Evolutionary conservation across 495 filamentous ascomycete species (phyloP).

Genomic region (Bacidia gigantensis): DNA sequence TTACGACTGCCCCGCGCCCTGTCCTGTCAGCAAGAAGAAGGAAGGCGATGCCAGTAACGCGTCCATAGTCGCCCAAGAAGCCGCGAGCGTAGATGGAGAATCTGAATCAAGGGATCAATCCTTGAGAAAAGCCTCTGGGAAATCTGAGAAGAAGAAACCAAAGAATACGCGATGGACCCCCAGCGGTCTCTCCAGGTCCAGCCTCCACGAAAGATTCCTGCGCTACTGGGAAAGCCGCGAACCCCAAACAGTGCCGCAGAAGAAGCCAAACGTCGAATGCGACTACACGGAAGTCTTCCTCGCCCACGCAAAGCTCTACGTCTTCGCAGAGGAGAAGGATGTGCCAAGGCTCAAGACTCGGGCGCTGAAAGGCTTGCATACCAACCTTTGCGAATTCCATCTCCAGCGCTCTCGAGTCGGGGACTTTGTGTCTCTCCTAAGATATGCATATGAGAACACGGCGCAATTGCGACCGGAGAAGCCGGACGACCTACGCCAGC

Average conservation of each 20-base stretch:
- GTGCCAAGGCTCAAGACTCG: conserved; percentile 21
- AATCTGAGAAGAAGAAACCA: too few relatives aligned
- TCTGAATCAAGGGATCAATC: too few relatives aligned
- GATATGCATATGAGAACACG: conserved; percentile 23
- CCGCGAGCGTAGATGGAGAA: too few relatives aligned
- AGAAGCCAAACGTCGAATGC: too few relatives aligned
- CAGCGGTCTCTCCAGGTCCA: too few relatives aligned
- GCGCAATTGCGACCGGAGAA: not conserved
- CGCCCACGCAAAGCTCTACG: conserved; percentile 24
- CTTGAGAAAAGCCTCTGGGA: too few relatives aligned
- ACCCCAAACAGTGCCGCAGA: not conserved
- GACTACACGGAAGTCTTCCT: conserved; percentile 28
- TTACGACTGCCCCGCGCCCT: not conserved
- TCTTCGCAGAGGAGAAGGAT: conserved; percentile 25
- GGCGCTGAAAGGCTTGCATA: conserved; percentile 22
- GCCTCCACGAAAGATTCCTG: not conserved
- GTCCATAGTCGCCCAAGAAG: not conserved
- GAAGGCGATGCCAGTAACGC: not conserved
- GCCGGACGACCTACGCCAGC: conserved; percentile 15
- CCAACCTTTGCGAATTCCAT: conserved; percentile 22
- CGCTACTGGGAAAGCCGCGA: not conserved
- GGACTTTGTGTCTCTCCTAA: conserved; percentile 23
- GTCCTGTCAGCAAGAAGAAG: not conserved
- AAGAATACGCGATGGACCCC: too few relatives aligned
- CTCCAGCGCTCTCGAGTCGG: conserved; percentile 16